Percentiles rank a stretch among this genome's conserved stretches.
These are phyloP conservation scores for Neurospora discreta DNA, from an alignment of 495 filamentous ascomycete genomes.

Conservation along the genomic window DNA sequence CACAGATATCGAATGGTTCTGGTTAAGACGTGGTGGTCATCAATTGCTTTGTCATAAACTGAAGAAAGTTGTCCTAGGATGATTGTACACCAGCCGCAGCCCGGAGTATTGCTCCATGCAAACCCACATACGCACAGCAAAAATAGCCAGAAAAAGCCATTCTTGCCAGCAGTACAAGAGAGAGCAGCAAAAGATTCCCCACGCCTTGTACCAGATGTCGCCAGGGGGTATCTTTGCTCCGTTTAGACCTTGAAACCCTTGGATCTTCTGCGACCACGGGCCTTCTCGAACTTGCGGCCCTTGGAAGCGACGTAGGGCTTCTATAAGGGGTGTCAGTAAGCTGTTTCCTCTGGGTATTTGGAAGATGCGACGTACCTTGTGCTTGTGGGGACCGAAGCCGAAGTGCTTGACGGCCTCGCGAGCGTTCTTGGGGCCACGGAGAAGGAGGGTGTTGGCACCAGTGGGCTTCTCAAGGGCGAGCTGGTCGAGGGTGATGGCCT, in stretches of 20 bases:
- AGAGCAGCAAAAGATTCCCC: conserved; percentile 5
- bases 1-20: neutral
- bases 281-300: conserved; percentile 97
- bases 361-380: conserved; percentile 59
- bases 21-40: neutral
- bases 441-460: conserved; percentile 84
- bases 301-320: conserved; percentile 96
- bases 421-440: conserved; percentile 93
- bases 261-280: conserved; percentile 93
- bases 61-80: neutral
- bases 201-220: conserved; percentile 6
- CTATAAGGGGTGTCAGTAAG: conserved; percentile 36
- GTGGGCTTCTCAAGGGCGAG: conserved; percentile 87
- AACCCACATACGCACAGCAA: neutral
- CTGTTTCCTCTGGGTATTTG: too few relatives aligned
- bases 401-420: conserved; percentile 98
- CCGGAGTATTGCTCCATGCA: neutral
- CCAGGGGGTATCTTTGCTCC: conserved; percentile 11
- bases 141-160: neutral
- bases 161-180: neutral
- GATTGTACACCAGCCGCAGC: neutral
- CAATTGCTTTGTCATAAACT: neutral
- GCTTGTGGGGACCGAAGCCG: conserved; percentile 89
- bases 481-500: conserved; percentile 91
- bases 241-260: conserved; percentile 97